Base-by-base conservation (phyloP, 225 moss, liverwort and hornwort species). In the Physcomitrium patens region DNA sequence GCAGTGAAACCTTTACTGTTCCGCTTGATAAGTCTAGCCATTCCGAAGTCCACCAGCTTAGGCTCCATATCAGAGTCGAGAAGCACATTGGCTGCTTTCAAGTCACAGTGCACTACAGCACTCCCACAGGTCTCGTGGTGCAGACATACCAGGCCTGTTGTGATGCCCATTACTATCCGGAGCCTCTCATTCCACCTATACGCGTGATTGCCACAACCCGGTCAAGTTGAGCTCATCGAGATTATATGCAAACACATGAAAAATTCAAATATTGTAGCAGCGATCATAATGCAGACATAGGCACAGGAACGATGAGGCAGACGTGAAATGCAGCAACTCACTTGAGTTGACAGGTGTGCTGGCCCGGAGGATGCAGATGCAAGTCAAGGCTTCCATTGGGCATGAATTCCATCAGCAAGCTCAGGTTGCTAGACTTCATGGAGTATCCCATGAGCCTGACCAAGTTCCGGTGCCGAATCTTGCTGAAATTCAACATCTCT, bases 21-120 rank as follows among this genome's bases (percentile, higher is more conserved):
- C 13, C 56, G 71, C 69, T 80, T 80, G 60, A 85, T 73, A 8
- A 88, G 73, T 20, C 50, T 46, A 45, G 76, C 80, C 82, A 88
- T 88, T 20, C 85, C 88, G 52, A 82, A 85, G 76, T 85, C 80
- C 59, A 73, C 80, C 7, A 88, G 72, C 80, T 85, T 88, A 45
- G 88, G 72, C 54, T 88, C 82, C 88, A 88, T 78, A 74, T 88
- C 88, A 9, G 77, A 82, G 17, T 85, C 88, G n/a, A 88, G 85
- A 27, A 88, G 76, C 27, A 88, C 85, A 59, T 85, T 88, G 20
- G 77, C 45, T 15, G 88, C 80, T 67, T 78, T 88, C 76, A 88
- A 52, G 28, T 88, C 88, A 54, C 88, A 80, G 65, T 88, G 88
- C 78, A 88, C 82, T 18, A 88, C 56, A 15, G 76, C 59, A 46